Evolutionary conservation across 106 monocot species (phyloP), one percentile per base, ranked within the genome.

Genomic region (Dioscorea alata): DNA sequence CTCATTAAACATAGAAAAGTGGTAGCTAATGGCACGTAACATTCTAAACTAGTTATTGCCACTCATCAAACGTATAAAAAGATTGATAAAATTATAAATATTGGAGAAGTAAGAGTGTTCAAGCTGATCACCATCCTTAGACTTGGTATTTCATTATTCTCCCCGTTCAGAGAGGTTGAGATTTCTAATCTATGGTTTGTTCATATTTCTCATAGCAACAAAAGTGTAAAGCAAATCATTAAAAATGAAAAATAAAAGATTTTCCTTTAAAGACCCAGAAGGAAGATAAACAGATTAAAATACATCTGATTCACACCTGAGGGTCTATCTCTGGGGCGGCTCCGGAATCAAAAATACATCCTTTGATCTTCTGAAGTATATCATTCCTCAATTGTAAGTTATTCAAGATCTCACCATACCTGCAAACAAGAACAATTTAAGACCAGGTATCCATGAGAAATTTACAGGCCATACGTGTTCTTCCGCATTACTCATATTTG

Each of bases 331-430:
- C 87, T 15, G 92, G 71, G 48, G 83, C 89, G 24, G 89, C 78
- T 73, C 84, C 97, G 73, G 97, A 99, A 60, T 99, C 97, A 68
- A 99, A 20, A 23, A 99, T 71, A 76, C 97, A 99, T 67, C 97
- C 97, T 77, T 65, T 81, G 66, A 99, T 92, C 75, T 87, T 99
- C 60, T 79, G 58, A 74, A 85, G 73, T 50, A 92, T 65, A 65
- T 87, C 89, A 56, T 65, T 72, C 67, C 92, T 89, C 50, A 80
- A 73, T 52, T 81, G 79, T 32, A 89, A 70, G 48, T 76, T 92
- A 18, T 92, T 76, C 48, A 92, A 89, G 72, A 99, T 79, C 53
- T 73, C 69, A 51, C 97, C 97, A 69, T 99, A 99, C 42, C 97
- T 99, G 75, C 69, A 90, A 64, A 67, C 21, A 54, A 54, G 54